Conservation (phyloP, 306 rosid species). For the Dalbergia oliveri region DNA sequence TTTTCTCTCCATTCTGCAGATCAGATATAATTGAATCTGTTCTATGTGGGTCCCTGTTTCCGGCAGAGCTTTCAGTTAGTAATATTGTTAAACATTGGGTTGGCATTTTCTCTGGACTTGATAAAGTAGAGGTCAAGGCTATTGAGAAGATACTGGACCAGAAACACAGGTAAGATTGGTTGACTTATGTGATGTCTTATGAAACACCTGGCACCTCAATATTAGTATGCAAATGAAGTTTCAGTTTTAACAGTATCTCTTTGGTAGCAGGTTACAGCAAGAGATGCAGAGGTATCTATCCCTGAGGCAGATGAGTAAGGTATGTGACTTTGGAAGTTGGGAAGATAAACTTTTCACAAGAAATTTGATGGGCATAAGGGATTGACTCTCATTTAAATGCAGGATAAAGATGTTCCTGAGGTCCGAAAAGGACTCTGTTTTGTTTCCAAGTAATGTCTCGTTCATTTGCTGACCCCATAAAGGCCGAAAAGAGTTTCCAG, state of each 20-base stretch:
- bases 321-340: conserved; percentile 55
- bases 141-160: conserved; percentile 96
- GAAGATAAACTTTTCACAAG: conserved; percentile 39
- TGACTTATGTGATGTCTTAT: conserved; percentile 37
- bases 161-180: conserved; percentile 82
- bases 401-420: conserved; percentile 89
- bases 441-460: conserved; percentile 92
- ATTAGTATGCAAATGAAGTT: conserved; percentile 50
- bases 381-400: conserved; percentile 62
- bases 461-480: conserved; percentile 78
- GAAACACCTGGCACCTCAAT: conserved; percentile 34
- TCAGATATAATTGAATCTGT: conserved; percentile 87
- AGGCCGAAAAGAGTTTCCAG: conserved; percentile 90
- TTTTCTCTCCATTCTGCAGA: conserved; percentile 63
- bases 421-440: conserved; percentile 72
- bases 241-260: conserved; percentile 56
- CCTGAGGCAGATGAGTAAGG: conserved; percentile 81
- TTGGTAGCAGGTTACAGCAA: conserved; percentile 87
- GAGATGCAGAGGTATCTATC: conserved; percentile 96
- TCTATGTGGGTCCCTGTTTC: conserved; percentile 85
- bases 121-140: conserved; percentile 95
- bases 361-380: conserved; percentile 41
- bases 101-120: conserved; percentile 77
- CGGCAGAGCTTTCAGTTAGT: conserved; percentile 69
- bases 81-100: conserved; percentile 84